Evolutionary conservation across 257 asterid genomes (phyloP).

Genomic region (Solanum clarkiae): DNA sequence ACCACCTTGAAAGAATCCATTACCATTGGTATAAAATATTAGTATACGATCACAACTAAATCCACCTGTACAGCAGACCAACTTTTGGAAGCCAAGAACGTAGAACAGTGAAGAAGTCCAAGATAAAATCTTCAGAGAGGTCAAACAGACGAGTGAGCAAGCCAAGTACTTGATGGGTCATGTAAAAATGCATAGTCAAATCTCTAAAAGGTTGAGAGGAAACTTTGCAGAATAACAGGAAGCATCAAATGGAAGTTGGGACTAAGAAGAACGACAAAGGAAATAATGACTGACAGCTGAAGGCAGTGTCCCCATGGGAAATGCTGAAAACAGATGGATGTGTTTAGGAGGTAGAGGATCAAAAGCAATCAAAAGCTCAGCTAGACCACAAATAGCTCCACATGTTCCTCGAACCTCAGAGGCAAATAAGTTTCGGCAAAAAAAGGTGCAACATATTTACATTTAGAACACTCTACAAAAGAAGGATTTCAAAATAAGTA

Average conservation of each 20-base stretch:
- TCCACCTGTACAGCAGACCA: neutral
- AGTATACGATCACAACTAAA: neutral
- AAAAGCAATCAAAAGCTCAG: neutral
- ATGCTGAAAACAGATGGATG: neutral
- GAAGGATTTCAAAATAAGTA: neutral
- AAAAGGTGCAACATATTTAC: neutral
- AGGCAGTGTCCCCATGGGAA: neutral
- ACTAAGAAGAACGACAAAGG: neutral
- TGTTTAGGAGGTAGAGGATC: neutral
- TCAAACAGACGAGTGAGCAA: neutral
- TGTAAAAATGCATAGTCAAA: neutral
- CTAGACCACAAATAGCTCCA: neutral
- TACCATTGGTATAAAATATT: neutral
- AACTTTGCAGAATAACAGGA: neutral
- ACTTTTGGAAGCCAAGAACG: neutral
- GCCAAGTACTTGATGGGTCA: neutral
- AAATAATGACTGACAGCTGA: neutral
- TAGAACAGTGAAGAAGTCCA: neutral
- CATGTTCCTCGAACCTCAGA: neutral
- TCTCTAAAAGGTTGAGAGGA: neutral
- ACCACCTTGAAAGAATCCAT: neutral
- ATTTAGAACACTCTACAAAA: neutral
- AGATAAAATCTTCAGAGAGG: neutral
- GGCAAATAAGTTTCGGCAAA: neutral
- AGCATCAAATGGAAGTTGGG: neutral